These are phyloP conservation scores for Aspergillus amoenus DNA, from an alignment of 2,329 filamentous ascomycete species.

Conservation along the genomic window DNA sequence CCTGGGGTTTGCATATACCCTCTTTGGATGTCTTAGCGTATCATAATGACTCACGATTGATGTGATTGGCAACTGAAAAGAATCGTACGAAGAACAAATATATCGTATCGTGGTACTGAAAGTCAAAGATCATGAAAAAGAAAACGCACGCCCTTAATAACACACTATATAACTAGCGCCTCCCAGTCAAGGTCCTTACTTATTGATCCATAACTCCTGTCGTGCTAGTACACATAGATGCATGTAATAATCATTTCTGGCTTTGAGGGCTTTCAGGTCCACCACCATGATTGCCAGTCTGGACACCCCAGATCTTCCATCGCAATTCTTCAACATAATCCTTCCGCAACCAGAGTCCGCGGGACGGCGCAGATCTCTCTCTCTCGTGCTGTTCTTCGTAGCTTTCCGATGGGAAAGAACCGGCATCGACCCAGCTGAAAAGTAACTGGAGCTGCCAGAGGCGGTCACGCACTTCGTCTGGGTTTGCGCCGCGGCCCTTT, in stretches of 20 bases:
- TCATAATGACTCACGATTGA: constrained; percentile 2
- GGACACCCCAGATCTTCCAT: constrained; percentile 45
- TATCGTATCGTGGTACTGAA: background rate
- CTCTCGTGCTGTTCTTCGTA: constrained; percentile 39
- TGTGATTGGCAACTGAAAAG: background rate
- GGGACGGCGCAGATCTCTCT: constrained; percentile 21
- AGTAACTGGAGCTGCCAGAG: constrained; percentile 63
- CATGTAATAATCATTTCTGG: background rate
- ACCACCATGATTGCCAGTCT: constrained; percentile 18
- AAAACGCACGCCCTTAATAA: background rate
- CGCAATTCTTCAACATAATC: constrained; percentile 42
- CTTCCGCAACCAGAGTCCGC: constrained; percentile 38
- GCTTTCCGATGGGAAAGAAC: constrained; percentile 14
- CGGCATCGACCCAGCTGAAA: constrained; percentile 64
- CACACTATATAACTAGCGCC: background rate
- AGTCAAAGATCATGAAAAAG: background rate
- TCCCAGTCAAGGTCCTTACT: too few relatives aligned
- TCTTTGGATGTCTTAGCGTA: background rate
- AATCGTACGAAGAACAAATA: background rate
- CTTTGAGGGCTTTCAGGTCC: background rate
- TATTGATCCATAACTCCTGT: background rate
- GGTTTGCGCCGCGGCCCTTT: constrained; percentile 30
- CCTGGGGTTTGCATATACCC: background rate
- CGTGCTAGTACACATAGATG: background rate
- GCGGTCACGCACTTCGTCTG: constrained; percentile 54